phyloP scores from a whole-genome alignment of 1,139 yeast species.

The Martiniozyma asiatica region DNA sequence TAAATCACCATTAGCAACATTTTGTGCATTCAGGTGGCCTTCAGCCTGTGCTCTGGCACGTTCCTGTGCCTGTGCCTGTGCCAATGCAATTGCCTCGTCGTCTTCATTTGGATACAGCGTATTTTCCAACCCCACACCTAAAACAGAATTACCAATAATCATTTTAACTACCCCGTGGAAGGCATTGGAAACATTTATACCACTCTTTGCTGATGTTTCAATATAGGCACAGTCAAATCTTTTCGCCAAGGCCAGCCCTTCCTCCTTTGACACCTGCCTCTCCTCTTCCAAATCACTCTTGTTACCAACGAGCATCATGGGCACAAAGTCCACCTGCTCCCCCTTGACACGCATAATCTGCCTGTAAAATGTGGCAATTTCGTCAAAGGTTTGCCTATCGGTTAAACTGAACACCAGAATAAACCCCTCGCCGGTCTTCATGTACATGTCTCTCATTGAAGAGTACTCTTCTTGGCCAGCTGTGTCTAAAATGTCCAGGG shows the following conservation, averaged over 20 bases:
- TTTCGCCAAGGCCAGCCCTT: constrained; percentile 72
- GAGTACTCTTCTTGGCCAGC: constrained; percentile 98
- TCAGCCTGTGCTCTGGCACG: too few relatives aligned
- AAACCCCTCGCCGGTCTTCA: constrained; percentile 78
- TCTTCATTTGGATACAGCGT: constrained; percentile 17
- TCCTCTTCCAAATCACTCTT: constrained; percentile 73
- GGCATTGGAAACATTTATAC: constrained; percentile 83
- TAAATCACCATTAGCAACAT: constrained; percentile 2
- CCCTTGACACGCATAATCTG: constrained; percentile 88
- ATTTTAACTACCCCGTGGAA: constrained; percentile 65
- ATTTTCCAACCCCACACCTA: constrained; percentile 17
- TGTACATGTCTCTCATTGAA: constrained; percentile 77
- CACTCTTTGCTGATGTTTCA: constrained; percentile 88
- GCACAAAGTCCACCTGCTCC: constrained; percentile 44
- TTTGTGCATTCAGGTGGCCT: constrained; percentile 8
- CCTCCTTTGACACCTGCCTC: constrained; percentile 65
- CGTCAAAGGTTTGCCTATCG: constrained; percentile 74
- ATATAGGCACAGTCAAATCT: constrained; percentile 86
- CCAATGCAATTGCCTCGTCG: constrained; percentile 18
- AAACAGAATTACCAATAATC: constrained; percentile 15
- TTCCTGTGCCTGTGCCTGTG: too few relatives aligned
- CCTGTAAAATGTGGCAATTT: constrained; percentile 69
- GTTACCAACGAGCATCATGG: constrained; percentile 82
- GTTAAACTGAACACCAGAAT: constrained; percentile 83
- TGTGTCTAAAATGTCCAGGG: constrained; percentile 77